Conservation (phyloP, 441 rosid genomes). For the Erysimum cheiri region DNA sequence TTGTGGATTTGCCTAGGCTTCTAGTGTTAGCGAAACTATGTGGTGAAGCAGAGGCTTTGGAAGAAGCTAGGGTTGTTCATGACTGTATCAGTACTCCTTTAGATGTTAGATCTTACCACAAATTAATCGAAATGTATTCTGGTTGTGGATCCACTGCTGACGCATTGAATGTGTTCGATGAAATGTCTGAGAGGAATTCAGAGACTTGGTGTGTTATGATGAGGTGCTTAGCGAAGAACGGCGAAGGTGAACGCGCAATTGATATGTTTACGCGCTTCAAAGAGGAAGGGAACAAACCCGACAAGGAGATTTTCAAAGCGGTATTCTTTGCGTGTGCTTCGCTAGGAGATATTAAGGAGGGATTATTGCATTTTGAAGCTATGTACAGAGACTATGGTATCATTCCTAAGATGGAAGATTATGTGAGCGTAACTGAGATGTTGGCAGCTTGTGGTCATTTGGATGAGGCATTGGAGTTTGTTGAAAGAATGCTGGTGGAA, state of each 20-base stretch:
- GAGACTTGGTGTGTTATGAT: conserved; percentile 76
- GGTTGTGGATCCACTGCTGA: conserved; percentile 57
- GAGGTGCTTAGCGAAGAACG: conserved; percentile 66
- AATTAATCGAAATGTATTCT: conserved; percentile 63
- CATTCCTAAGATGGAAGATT: conserved; percentile 67
- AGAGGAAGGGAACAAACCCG: conserved; percentile 62
- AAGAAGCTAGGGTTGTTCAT: conserved; percentile 69
- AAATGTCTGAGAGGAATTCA: conserved; percentile 57
- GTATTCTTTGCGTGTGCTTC: conserved; percentile 66
- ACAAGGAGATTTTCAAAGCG: conserved; percentile 60
- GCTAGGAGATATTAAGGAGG: conserved; percentile 67
- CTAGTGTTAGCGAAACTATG: conserved; percentile 61
- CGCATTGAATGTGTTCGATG: conserved; percentile 55
- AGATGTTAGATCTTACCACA: conserved; percentile 50
- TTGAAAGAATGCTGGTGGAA: conserved; percentile 60
- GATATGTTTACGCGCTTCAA: conserved; percentile 68
- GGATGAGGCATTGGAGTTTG: conserved; percentile 78
- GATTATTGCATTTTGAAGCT: conserved; percentile 70
- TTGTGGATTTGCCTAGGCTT: conserved; percentile 53
- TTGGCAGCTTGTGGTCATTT: conserved; percentile 68
- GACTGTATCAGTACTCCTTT: conserved; percentile 41
- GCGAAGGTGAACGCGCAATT: conserved; percentile 71
- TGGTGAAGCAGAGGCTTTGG: conserved; percentile 59
- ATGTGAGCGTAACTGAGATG: conserved; percentile 63
- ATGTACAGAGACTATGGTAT: conserved; percentile 65